A percentile compares a stretch with the other conserved stretches of the same genome.
phyloP scores from a whole-genome alignment of 768 basidiomycete genomes.

The Lactifluus piperatus region DNA sequence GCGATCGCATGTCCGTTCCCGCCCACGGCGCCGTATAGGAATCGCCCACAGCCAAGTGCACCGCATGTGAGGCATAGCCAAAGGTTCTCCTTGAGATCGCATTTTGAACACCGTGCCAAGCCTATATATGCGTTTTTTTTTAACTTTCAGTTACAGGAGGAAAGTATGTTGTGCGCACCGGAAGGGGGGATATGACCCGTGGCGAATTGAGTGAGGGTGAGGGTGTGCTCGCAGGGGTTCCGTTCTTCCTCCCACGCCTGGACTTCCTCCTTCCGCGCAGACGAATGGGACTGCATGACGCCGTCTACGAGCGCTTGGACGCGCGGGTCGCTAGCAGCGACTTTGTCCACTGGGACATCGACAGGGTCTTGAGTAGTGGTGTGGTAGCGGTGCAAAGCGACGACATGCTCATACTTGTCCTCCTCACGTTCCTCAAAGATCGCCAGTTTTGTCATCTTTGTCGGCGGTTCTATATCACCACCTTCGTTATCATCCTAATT shows the following conservation, averaged over 20 bases:
- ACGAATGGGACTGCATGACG: conserved; percentile 76
- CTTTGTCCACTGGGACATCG: conserved; percentile 38
- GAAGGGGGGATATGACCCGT: conserved; percentile 43
- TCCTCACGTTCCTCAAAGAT: conserved; percentile 82
- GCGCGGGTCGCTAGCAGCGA: conserved; percentile 34
- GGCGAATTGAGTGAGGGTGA: conserved; percentile 42
- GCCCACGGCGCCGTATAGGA: conserved; percentile 69
- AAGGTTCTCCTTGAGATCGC: conserved; percentile 83
- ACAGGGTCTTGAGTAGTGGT: conserved; percentile 43
- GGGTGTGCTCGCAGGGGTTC: conserved; percentile 72
- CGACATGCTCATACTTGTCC: conserved; percentile 71
- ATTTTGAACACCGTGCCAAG: conserved; percentile 71
- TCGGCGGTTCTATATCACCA: conserved; percentile 73
- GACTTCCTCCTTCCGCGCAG: conserved; percentile 87
- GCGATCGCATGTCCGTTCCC: conserved; percentile 87
- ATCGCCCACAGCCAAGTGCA: conserved; percentile 78
- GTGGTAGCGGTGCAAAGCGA: conserved; percentile 66
- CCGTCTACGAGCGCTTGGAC: conserved; percentile 50
- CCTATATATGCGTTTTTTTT: conserved; percentile 38
- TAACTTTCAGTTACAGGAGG: too few relatives aligned
- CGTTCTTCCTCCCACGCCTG: conserved; percentile 99
- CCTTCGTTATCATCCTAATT: conserved; percentile 20
- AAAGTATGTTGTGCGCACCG: conserved; percentile 30
- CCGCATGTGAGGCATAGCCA: conserved; percentile 96
- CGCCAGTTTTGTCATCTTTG: conserved; percentile 84